phyloP scores from a whole-genome alignment of 139 green algal species.

The Axilococcus clingmanii region DNA sequence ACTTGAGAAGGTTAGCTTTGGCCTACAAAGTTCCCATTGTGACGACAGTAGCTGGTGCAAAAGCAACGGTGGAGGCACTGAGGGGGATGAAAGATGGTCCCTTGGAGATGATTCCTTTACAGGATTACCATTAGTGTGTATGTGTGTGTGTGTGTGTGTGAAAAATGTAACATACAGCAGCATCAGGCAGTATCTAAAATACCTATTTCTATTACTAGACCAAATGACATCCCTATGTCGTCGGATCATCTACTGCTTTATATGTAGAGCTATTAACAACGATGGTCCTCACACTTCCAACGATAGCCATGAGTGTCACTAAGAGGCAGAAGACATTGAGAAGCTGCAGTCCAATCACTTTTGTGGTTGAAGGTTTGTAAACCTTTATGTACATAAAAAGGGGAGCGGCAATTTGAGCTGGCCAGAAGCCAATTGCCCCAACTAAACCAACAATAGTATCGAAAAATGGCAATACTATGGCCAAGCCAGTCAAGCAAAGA shows the following conservation, averaged over 20 bases:
- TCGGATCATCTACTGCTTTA: not conserved
- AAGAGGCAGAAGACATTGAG: slow-evolving; percentile 12
- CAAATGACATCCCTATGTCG: no score
- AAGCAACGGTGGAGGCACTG: slow-evolving; percentile 76
- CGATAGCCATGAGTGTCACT: slow-evolving; percentile 7
- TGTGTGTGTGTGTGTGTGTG: not conserved
- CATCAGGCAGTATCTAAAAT: not conserved
- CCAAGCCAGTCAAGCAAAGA: slow-evolving; percentile 12
- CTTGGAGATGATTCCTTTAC: slow-evolving; percentile 73
- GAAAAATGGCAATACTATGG: slow-evolving; percentile 24
- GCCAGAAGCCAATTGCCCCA: slow-evolving; percentile 31
- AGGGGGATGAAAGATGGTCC: slow-evolving; percentile 55
- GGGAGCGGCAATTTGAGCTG: slow-evolving; percentile 17
- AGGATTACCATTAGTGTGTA: slow-evolving; percentile 65
- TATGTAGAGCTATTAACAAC: no score
- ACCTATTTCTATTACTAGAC: not conserved
- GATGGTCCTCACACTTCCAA: slow-evolving; percentile 11
- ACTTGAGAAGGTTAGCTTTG: slow-evolving; percentile 82
- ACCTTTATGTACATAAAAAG: slow-evolving; percentile 7
- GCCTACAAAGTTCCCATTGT: slow-evolving; percentile 85
- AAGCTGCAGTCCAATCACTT: not conserved
- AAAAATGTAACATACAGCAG: not conserved
- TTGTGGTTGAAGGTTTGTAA: not conserved
- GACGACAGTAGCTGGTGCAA: slow-evolving; percentile 85
- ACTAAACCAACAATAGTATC: slow-evolving; percentile 14